These are phyloP conservation scores for Phytophthora boehmeriae DNA, from an alignment of 352 stramenopile genomes.

Conservation along the genomic window DNA sequence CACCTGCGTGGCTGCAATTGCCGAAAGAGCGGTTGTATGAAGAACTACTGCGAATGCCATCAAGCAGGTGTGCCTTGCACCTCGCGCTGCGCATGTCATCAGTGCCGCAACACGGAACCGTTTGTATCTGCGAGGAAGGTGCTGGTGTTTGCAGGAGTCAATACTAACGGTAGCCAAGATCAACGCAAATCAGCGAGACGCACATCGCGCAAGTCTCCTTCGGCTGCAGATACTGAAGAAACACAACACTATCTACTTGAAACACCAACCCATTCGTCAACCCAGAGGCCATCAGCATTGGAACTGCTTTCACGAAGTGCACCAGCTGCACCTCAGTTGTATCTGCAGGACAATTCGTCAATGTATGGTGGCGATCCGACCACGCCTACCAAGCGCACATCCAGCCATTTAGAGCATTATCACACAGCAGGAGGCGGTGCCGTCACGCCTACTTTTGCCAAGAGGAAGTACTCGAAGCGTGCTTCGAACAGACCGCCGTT, in stretches of 20 bases:
- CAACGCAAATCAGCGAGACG: conserved; percentile 29
- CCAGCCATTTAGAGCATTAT: conserved; percentile 24
- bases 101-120: conserved; percentile 74
- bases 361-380: conserved; percentile 15
- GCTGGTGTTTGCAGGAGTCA: conserved; percentile 52
- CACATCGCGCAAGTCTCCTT: conserved; percentile 7
- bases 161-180: conserved; percentile 11
- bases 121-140: conserved; percentile 77
- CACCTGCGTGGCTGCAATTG: conserved; percentile 96
- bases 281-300: conserved; percentile 37
- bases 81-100: conserved; percentile 81
- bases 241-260: conserved; percentile 9
- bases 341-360: conserved; percentile 7
- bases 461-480: conserved; percentile 50
- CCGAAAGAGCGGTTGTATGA: conserved; percentile 95
- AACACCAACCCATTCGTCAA: conserved; percentile 32
- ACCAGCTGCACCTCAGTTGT: conserved; percentile 28
- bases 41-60: conserved; percentile 98
- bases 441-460: conserved; percentile 36
- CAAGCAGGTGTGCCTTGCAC: conserved; percentile 89
- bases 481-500: conserved; percentile 36
- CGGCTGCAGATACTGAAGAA: neutral
- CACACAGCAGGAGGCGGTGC: conserved; percentile 17
- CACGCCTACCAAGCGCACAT: conserved; percentile 38
- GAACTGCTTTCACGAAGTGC: conserved; percentile 68